Evolutionary conservation across 2,329 filamentous ascomycete genomes (phyloP), one percentile per base, ranked within the genome.

Genomic region (Aureobasidium vineae): DNA sequence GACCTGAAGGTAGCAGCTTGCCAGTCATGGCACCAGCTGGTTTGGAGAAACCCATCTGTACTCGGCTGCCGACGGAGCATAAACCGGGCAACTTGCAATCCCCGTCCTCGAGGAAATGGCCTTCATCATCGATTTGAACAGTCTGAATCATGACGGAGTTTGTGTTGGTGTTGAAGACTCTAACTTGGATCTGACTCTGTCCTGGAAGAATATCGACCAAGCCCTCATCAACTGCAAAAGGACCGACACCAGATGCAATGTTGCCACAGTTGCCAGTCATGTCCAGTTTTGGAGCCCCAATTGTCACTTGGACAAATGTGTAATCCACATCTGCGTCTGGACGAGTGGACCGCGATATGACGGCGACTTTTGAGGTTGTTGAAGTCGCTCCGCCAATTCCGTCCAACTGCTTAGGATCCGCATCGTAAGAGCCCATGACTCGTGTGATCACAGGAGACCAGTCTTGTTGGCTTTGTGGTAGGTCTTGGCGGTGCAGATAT

Each of bases 401-500:
- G n/a, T 71, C 69, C 52, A 72, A 41, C 50, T 72, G 71, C 38
- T 66, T 69, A 0, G 68, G 67, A 41, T 72, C 73, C 11, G 68
- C 69, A 49, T 74, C 69, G 15, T 70, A 66, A 1, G 74, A 77
- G 2, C 76, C 76, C 73, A 77, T 75, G 0, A 72, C 72, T 5
- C 72, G 71, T n/a, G 75, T 68, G 3, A 77, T 67, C 31, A 76
- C 73, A 0, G 73, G 69, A 1, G 66, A 71, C 75, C 75, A 76
- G 21, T 70, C 68, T 16, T 72, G 61, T 23, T 68, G 56, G 6
- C 71, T 71, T 2, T 49, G 36, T 2, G 75, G 76, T 7, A 77
- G 72, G 50, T 77, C 68, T 57, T 75, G 72, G 28, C 71, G 69
- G 28, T 79, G 76, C 10, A 79, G 70, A 67, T 78, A 79, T 2